Percentiles rank a stretch among this genome's conserved stretches.
phyloP scores from a whole-genome alignment of 2,329 filamentous ascomycete species.

The Pseudopyricularia cyperi region DNA sequence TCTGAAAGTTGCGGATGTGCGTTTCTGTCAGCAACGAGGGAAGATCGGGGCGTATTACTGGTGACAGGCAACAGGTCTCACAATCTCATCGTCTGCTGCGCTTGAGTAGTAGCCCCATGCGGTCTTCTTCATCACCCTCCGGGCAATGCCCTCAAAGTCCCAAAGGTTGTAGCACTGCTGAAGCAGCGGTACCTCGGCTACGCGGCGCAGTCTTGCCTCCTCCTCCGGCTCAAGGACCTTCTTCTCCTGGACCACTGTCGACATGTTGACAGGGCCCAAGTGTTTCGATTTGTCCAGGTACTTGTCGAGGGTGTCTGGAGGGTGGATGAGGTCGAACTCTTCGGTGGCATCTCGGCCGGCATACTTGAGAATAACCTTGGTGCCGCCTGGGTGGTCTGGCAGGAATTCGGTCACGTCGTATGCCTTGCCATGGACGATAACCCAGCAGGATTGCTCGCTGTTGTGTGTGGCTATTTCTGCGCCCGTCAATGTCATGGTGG shows the following conservation, averaged over 20 bases:
- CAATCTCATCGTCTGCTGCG: conserved; percentile 80
- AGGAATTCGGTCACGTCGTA: conserved; percentile 24
- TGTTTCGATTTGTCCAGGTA: conserved; percentile 80
- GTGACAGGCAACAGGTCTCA: conserved; percentile 23
- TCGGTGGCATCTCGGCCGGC: conserved; percentile 90
- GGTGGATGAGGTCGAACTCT: conserved; percentile 79
- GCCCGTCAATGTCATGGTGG: conserved; percentile 12
- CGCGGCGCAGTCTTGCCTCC: conserved; percentile 56
- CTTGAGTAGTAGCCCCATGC: conserved; percentile 98
- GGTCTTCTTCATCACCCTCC: conserved; percentile 83
- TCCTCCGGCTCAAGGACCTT: conserved; percentile 51
- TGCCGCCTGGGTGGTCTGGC: conserved; percentile 72
- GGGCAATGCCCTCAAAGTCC: conserved; percentile 92
- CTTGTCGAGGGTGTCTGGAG: conserved; percentile 75
- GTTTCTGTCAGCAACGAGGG: conserved; percentile 9
- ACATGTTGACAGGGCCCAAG: conserved; percentile 80
- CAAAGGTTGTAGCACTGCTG: conserved; percentile 87
- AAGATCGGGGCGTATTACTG: background rate
- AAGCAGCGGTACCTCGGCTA: conserved; percentile 62
- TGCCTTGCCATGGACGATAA: conserved; percentile 15
- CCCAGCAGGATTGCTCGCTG: conserved; percentile 21
- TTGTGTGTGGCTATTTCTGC: conserved; percentile 20
- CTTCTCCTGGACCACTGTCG: conserved; percentile 55
- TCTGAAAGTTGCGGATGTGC: conserved; percentile 35
- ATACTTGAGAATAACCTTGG: conserved; percentile 93